Evolutionary conservation across 2,329 filamentous ascomycete genomes (phyloP), one percentile per base, ranked within the genome.

Genomic region (Neonectria hederae): DNA sequence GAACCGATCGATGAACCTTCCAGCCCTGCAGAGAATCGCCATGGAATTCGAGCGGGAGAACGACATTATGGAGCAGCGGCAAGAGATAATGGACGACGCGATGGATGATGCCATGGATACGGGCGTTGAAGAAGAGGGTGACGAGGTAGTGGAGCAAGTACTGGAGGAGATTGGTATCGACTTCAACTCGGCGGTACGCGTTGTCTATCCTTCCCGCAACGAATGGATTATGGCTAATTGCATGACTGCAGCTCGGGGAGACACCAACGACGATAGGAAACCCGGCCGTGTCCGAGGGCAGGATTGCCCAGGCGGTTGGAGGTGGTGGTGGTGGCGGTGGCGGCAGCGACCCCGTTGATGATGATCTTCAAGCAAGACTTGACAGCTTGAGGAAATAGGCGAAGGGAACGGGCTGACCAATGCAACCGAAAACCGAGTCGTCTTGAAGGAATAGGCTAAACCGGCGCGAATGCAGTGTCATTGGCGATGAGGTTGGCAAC

Each of bases 31-130:
- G 79, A 89, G 95, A 62, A 99, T 99, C 76, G 95, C 96, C 21
- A 97, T 97, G 94, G 96, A 99, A 76, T 99, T 99, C 75, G 96
- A 99, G 82, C 91, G 93, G 74, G 96, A 99, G 80, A 99, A 98
- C 81, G 96, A 98, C 75, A 94, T 99, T 63, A 99, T 99, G 96
- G 96, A 99, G 73, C 94, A 98, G 81, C 88, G 96, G 69, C 94
- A 98, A 79, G 96, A 98, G 80, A 97, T 99, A 92, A 98, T 99
- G 96, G 95, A 98, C 76, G 96, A 98, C 79, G 95, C 94, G 21
- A 96, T 99, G 65, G 96, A 99, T 77, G 96, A 99, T 78, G 94
- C 95, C 54, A 97, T 96, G 74, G 96, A 97, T 24, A 84, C 97
- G 40, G 89, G 88, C 17, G 89, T 97, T 65, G 96, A 99, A 76